A percentile compares a stretch with the other conserved stretches of the same genome.
Evolutionary conservation across 2,329 filamentous ascomycete species (phyloP).

Genomic region (Coccinonectria pachysandricola): DNA sequence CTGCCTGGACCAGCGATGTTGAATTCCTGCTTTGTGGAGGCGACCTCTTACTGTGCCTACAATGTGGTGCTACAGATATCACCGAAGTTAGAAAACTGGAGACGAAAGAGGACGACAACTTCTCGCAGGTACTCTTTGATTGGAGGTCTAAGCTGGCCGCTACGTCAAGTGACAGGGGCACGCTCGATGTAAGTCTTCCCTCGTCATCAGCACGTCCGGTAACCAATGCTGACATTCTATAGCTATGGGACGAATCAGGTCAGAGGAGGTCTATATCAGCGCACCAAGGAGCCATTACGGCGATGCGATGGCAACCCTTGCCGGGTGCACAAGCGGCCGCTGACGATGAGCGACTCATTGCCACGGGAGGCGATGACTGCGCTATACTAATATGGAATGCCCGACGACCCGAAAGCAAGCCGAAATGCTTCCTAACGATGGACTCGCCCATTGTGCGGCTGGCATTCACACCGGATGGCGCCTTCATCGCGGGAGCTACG

Average conservation of each 20-base stretch:
- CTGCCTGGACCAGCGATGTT: slow-evolving; percentile 46
- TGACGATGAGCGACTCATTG: slow-evolving; percentile 46
- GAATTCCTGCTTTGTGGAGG: slow-evolving; percentile 52
- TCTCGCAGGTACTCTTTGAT: slow-evolving; percentile 49
- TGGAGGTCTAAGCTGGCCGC: slow-evolving; percentile 41
- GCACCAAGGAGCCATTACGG: slow-evolving; percentile 47
- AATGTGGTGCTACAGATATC: slow-evolving; percentile 37
- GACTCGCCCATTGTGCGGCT: slow-evolving; percentile 46
- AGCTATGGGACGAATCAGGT: slow-evolving; percentile 47
- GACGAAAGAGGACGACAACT: slow-evolving; percentile 41
- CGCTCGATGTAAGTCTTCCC: slow-evolving; percentile 44
- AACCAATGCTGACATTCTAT: slow-evolving; percentile 9
- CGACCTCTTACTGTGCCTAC: slow-evolving; percentile 39
- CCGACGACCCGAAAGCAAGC: slow-evolving; percentile 41
- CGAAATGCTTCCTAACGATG: slow-evolving; percentile 52
- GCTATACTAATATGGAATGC: slow-evolving; percentile 55
- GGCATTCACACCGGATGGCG: slow-evolving; percentile 53
- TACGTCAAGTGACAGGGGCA: slow-evolving; percentile 49
- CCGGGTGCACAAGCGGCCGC: slow-evolving; percentile 22
- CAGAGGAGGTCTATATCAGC: slow-evolving; percentile 46
- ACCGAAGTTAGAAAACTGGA: slow-evolving; percentile 38
- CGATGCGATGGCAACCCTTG: slow-evolving; percentile 51
- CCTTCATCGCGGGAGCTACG: slow-evolving; percentile 52
- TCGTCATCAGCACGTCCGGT: not conserved
- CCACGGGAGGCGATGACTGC: slow-evolving; percentile 52